A percentile compares a stretch with the other conserved stretches of the same genome.
These are phyloP conservation scores for Rubroboletus satanas DNA, from an alignment of 768 basidiomycete species.

Conservation along the genomic window DNA sequence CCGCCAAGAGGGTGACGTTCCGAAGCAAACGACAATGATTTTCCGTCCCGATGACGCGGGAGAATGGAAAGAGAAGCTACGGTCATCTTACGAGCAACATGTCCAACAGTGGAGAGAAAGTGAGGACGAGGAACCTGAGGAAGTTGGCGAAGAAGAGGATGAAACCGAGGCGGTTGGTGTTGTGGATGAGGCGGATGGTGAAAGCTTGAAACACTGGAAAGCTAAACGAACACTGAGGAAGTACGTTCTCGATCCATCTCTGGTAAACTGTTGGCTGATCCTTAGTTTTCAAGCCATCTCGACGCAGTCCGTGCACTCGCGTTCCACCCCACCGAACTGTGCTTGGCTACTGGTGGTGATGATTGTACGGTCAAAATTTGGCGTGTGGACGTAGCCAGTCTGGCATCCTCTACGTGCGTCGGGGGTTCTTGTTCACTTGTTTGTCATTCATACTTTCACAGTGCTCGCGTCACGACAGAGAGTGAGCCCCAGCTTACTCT, in stretches of 20 bases:
- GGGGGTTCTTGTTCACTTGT: background rate
- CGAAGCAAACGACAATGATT: constrained; percentile 58
- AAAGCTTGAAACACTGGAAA: constrained; percentile 77
- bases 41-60: constrained; percentile 83
- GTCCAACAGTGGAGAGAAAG: constrained; percentile 42
- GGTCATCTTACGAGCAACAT: constrained; percentile 54
- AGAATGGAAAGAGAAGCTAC: constrained; percentile 81
- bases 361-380: constrained; percentile 96
- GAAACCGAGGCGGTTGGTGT: constrained; percentile 53
- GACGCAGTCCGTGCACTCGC: constrained; percentile 89
- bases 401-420: constrained; percentile 76
- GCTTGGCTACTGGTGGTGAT: constrained; percentile 90
- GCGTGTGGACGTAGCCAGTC: constrained; percentile 75
- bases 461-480: constrained; percentile 73
- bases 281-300: constrained; percentile 61
- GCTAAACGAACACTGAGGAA: constrained; percentile 84
- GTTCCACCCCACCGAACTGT: constrained; percentile 83
- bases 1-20: constrained; percentile 17
- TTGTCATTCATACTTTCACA: constrained; percentile 27
- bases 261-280: constrained; percentile 1
- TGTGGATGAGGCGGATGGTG: constrained; percentile 61
- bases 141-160: constrained; percentile 65
- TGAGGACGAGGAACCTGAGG: constrained; percentile 57
- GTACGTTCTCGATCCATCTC: constrained; percentile 46
- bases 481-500: constrained; percentile 91